Evolutionary conservation across 2,329 filamentous ascomycete species (phyloP).

Genomic region (Aspergillus proliferans): DNA sequence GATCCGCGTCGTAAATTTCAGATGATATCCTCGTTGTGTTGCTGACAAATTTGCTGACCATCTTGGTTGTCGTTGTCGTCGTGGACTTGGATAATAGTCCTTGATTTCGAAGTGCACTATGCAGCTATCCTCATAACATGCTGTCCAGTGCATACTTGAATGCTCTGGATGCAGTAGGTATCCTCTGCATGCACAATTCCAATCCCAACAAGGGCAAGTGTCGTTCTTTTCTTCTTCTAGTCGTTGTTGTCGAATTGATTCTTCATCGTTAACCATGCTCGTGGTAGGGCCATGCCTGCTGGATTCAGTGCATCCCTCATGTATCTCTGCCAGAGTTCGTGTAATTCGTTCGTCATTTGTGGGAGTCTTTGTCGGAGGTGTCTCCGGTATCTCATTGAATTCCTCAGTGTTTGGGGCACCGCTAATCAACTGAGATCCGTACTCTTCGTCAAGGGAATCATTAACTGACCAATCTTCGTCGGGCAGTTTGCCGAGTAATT

Average conservation of each 20-base stretch:
- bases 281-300: not conserved
- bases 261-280: too few relatives aligned
- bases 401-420: not conserved
- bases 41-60: not conserved
- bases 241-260: too few relatives aligned
- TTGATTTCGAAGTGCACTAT: not conserved
- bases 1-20: not conserved
- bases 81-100: not conserved
- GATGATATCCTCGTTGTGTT: not conserved
- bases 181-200: not conserved
- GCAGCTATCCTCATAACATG: not conserved
- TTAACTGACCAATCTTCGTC: not conserved
- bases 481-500: not conserved
- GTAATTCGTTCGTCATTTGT: not conserved
- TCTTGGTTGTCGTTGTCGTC: not conserved
- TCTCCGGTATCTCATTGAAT: not conserved
- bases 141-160: not conserved
- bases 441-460: not conserved
- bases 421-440: not conserved
- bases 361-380: not conserved
- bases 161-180: not conserved
- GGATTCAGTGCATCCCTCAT: not conserved
- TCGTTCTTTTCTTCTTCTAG: not conserved
- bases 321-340: not conserved
- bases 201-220: not conserved